These are phyloP conservation scores for Vicia villosa DNA, from an alignment of 306 rosid genomes.

Conservation along the genomic window DNA sequence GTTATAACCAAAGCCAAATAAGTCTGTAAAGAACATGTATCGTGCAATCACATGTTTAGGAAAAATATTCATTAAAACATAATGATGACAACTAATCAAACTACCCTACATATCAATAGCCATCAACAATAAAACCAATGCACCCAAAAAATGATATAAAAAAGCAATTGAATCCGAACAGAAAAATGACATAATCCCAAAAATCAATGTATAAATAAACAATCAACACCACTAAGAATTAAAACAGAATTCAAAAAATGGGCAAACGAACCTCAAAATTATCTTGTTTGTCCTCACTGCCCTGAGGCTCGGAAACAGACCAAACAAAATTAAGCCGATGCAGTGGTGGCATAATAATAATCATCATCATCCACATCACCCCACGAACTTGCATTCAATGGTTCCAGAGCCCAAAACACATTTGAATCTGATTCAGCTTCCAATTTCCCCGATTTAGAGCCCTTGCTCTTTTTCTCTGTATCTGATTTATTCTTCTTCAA, in stretches of 20 bases:
- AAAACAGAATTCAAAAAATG: too few relatives aligned
- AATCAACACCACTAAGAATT: neutral
- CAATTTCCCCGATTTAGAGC: constrained; percentile 42
- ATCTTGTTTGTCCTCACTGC: constrained; percentile 46
- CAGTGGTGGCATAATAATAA: constrained; percentile 72
- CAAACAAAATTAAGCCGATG: constrained; percentile 75
- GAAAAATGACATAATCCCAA: too few relatives aligned
- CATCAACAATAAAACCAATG: neutral
- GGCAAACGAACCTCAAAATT: constrained; percentile 61
- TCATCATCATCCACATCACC: constrained; percentile 96
- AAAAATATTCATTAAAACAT: neutral
- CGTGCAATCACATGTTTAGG: neutral
- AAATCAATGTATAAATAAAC: neutral
- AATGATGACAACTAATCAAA: neutral
- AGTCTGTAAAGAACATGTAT: neutral
- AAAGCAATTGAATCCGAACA: too few relatives aligned
- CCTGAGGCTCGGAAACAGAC: constrained; percentile 58
- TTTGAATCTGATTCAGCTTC: constrained; percentile 55
- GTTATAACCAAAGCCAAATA: neutral
- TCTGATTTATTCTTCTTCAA: constrained; percentile 89
- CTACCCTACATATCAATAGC: neutral
- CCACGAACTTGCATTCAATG: constrained; percentile 74
- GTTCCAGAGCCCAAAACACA: constrained; percentile 78
- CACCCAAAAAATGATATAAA: neutral
- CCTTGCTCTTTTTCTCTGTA: constrained; percentile 72